A percentile compares a stretch with the other conserved stretches of the same genome.
These are phyloP conservation scores for Pelargonium australe DNA, from an alignment of 441 rosid species.

Conservation along the genomic window DNA sequence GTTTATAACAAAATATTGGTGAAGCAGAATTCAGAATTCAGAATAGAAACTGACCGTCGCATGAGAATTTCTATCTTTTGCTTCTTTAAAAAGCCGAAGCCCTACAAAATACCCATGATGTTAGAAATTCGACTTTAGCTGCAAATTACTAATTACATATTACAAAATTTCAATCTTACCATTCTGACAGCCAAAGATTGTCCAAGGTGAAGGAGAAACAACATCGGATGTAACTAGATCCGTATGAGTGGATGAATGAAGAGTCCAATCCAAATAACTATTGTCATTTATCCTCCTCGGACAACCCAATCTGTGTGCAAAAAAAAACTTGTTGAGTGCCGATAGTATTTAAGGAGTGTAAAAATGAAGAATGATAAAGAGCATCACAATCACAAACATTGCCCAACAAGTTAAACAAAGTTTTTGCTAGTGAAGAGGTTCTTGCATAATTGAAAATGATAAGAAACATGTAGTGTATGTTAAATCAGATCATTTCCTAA, in stretches of 20 bases:
- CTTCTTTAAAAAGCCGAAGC: conserved; percentile 87
- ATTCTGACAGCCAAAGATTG: conserved; percentile 92
- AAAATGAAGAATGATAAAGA: conserved; percentile 11
- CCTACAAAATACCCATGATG: conserved; percentile 41
- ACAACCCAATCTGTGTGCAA: conserved; percentile 49
- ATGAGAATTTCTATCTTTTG: conserved; percentile 70
- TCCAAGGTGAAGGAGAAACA: conserved; percentile 92
- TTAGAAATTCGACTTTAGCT: conserved; percentile 20
- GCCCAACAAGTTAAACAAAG: too few relatives aligned
- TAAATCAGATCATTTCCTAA: conserved; percentile 36
- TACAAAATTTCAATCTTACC: conserved; percentile 32
- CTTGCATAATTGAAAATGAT: too few relatives aligned
- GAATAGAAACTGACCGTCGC: conserved; percentile 46
- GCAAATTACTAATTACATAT: conserved; percentile 13
- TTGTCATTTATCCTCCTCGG: conserved; percentile 40
- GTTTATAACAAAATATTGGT: conserved; percentile 9
- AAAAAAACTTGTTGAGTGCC: conserved; percentile 14
- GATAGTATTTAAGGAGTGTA: conserved; percentile 12
- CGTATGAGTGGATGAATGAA: conserved; percentile 42
- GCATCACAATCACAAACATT: neutral
- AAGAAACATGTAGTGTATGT: too few relatives aligned
- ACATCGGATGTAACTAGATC: conserved; percentile 76
- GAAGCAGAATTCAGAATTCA: conserved; percentile 12
- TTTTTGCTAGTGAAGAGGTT: too few relatives aligned
- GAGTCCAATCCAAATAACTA: conserved; percentile 72